A percentile compares a stretch with the other conserved stretches of the same genome.
Evolutionary conservation across 1,284 basidiomycete genomes (phyloP).

Genomic region (Ceratobasidium sp.): DNA sequence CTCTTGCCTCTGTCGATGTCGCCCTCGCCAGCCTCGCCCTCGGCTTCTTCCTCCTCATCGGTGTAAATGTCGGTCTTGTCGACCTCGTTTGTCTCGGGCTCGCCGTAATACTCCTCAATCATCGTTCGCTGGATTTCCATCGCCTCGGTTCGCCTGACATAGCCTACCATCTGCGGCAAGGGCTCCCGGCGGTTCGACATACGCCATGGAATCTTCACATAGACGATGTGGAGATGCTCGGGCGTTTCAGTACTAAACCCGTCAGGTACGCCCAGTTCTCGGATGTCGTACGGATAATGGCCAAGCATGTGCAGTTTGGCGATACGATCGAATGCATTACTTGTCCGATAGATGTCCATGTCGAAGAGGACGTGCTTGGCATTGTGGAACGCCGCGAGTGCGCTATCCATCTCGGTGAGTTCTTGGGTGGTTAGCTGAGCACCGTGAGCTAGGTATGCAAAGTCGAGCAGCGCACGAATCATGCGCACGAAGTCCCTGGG

Average conservation of each 20-base stretch:
- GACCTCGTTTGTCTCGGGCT: neutral
- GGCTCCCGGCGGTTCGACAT: neutral
- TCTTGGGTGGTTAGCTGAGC: conserved; percentile 1
- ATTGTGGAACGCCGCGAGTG: neutral
- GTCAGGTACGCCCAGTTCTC: conserved; percentile 14
- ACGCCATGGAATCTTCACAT: neutral
- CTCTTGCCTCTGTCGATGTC: too few species aligned
- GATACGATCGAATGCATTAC: neutral
- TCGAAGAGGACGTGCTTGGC: neutral
- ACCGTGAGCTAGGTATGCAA: neutral
- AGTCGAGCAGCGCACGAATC: neutral
- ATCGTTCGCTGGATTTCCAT: conserved; percentile 4
- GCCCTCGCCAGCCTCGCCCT: neutral
- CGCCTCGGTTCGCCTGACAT: conserved; percentile 3
- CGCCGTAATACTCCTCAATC: conserved; percentile 12
- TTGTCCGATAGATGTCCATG: neutral
- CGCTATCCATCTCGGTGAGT: neutral
- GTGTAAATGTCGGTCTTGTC: neutral
- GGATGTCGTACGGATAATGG: conserved; percentile 8
- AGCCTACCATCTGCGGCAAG: conserved; percentile 12
- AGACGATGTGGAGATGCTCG: conserved; percentile 23
- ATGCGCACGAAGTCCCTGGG: neutral
- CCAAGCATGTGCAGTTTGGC: conserved; percentile 18
- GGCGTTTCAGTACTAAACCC: conserved; percentile 22
- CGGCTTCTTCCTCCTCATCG: neutral